Conservation (phyloP, 352 stramenopile genomes). For the Globisporangium takayamanum region DNA sequence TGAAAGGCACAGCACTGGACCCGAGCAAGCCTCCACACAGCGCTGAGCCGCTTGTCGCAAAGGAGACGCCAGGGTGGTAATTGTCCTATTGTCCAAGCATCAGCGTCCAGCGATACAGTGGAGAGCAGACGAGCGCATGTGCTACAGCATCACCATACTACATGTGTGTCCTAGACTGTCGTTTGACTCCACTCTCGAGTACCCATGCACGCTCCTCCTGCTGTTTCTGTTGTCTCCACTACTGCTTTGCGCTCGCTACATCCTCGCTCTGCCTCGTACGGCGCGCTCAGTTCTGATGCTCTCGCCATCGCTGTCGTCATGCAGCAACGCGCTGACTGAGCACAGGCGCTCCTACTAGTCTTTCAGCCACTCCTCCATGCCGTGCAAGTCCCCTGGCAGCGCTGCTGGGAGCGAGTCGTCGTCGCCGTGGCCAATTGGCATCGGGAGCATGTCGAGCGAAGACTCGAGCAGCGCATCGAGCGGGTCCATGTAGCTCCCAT, state of each 20-base stretch:
- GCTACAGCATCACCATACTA: background rate
- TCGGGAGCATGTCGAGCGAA: constrained; percentile 46
- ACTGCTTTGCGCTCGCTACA: too few relatives aligned
- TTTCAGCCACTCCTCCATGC: constrained; percentile 77
- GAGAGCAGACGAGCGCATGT: too few relatives aligned
- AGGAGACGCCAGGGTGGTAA: constrained; percentile 71
- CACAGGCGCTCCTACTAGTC: constrained; percentile 26
- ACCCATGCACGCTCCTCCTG: background rate
- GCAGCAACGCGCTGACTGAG: background rate
- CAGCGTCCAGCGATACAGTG: background rate
- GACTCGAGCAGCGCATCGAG: constrained; percentile 50
- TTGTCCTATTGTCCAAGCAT: background rate
- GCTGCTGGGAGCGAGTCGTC: constrained; percentile 35
- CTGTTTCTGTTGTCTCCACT: too few relatives aligned
- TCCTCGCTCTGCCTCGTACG: too few relatives aligned
- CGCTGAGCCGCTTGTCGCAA: constrained; percentile 57
- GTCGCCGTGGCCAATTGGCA: constrained; percentile 62
- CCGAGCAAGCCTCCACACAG: constrained; percentile 41
- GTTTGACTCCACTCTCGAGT: too few relatives aligned
- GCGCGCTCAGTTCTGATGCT: background rate
- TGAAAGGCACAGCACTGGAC: constrained; percentile 64
- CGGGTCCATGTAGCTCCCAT: constrained; percentile 34
- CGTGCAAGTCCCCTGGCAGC: constrained; percentile 61
- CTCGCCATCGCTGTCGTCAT: background rate
- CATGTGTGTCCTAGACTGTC: too few relatives aligned